A percentile compares a stretch with the other conserved stretches of the same genome.
Evolutionary conservation across 2,329 filamentous ascomycete genomes (phyloP).

Genomic region (Aaosphaeria arxii): DNA sequence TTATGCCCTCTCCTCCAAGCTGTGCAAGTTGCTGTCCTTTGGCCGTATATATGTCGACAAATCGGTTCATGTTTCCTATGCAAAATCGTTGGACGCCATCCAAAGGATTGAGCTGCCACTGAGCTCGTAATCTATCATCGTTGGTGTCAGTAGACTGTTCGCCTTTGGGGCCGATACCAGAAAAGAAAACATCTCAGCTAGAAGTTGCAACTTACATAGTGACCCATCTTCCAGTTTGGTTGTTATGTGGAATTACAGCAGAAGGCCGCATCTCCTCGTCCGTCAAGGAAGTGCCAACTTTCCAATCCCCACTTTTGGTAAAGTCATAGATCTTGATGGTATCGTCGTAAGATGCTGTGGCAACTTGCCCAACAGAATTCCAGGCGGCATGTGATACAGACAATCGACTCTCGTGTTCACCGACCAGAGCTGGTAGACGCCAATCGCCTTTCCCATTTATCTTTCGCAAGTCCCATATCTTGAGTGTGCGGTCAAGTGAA

Average conservation of each 20-base stretch:
- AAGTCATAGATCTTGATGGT: constrained; percentile 92
- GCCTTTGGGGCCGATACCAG: not conserved
- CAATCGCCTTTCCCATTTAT: constrained; percentile 63
- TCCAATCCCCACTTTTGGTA: constrained; percentile 41
- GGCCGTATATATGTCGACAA: constrained; percentile 84
- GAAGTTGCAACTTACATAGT: constrained; percentile 58
- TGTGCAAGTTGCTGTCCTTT: constrained; percentile 86
- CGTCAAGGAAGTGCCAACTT: constrained; percentile 58
- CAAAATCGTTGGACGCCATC: constrained; percentile 83
- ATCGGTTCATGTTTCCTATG: constrained; percentile 97
- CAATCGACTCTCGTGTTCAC: constrained; percentile 76
- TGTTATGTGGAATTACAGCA: constrained; percentile 77
- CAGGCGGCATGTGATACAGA: constrained; percentile 93
- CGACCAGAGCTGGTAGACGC: constrained; percentile 66
- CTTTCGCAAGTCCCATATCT: constrained; percentile 88
- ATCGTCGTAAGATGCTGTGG: constrained; percentile 92
- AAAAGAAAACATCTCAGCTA: too few relatives aligned
- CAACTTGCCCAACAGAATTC: constrained; percentile 79
- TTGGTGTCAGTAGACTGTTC: too few relatives aligned
- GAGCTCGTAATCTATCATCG: constrained; percentile 62
- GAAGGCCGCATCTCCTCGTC: constrained; percentile 66
- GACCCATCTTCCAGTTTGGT: constrained; percentile 93
- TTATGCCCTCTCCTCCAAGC: constrained; percentile 83
- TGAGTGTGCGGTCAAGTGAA: constrained; percentile 82
- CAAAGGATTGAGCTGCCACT: constrained; percentile 80